These are phyloP conservation scores for Ensete ventricosum DNA, from an alignment of 176 grass and related monocot genomes.

Conservation along the genomic window DNA sequence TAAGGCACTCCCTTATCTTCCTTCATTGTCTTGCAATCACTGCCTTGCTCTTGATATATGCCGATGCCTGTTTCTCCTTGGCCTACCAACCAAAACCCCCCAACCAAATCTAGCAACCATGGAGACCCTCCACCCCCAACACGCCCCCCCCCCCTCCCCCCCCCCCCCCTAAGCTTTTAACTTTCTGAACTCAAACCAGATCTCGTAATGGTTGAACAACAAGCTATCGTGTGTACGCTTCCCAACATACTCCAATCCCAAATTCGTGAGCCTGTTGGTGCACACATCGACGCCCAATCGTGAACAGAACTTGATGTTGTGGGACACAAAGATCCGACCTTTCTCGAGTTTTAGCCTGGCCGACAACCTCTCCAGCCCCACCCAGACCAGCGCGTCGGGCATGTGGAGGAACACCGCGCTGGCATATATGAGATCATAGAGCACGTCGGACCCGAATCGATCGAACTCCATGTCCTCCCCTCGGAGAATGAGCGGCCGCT, in stretches of 20 bases:
- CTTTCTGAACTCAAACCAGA: slow-evolving; percentile 84
- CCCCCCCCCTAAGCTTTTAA: not conserved
- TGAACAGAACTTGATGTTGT: slow-evolving; percentile 94
- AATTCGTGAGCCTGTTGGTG: slow-evolving; percentile 40
- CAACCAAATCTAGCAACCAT: not conserved
- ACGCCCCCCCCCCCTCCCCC: too few species aligned
- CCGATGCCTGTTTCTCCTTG: not conserved
- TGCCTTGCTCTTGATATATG: not conserved
- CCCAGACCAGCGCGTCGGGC: slow-evolving; percentile 71
- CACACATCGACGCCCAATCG: slow-evolving; percentile 67
- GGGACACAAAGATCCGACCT: slow-evolving; percentile 86
- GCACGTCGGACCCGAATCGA: slow-evolving; percentile 55
- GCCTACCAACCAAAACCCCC: not conserved
- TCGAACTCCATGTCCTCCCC: slow-evolving; percentile 90
- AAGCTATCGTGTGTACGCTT: slow-evolving; percentile 90
- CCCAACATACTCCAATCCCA: slow-evolving; percentile 69
- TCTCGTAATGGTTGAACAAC: slow-evolving; percentile 95
- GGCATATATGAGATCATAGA: slow-evolving; percentile 89
- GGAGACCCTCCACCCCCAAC: too few species aligned
- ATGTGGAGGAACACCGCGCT: slow-evolving; percentile 92
- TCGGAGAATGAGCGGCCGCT: slow-evolving; percentile 69
- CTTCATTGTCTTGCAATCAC: not conserved
- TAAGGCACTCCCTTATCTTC: not conserved
- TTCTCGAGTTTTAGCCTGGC: slow-evolving; percentile 52
- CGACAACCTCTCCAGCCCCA: slow-evolving; percentile 63